Percentiles rank a stretch among this genome's conserved stretches.
phyloP scores from a whole-genome alignment of 345 rosid species.

The Euphorbia lathyris region DNA sequence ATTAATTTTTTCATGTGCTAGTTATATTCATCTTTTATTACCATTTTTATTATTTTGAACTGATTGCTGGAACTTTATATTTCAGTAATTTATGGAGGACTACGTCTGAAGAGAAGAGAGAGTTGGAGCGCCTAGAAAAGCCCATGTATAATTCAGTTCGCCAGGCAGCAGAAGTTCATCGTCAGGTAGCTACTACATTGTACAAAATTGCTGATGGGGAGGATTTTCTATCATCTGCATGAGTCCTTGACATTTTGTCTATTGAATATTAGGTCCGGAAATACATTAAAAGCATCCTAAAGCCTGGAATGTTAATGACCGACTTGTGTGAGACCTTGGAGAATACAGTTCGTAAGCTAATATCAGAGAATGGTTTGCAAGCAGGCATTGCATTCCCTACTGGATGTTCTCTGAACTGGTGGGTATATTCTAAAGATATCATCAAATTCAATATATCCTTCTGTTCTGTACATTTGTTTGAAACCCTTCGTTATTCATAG shows the following conservation, averaged over 20 bases:
- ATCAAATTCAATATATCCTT: background rate
- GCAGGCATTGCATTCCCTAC: conserved; percentile 99
- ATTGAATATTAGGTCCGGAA: conserved; percentile 58
- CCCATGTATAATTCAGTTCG: conserved; percentile 89
- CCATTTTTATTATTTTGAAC: background rate
- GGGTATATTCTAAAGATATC: background rate
- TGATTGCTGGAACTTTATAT: background rate
- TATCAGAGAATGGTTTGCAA: conserved; percentile 86
- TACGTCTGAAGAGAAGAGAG: conserved; percentile 96
- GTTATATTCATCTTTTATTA: background rate
- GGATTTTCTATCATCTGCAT: background rate
- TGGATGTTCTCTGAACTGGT: conserved; percentile 97
- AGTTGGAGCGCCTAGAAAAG: conserved; percentile 76
- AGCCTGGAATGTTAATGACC: conserved; percentile 92
- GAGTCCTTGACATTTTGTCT: conserved; percentile 1
- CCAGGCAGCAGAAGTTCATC: conserved; percentile 98
- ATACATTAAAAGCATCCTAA: conserved; percentile 70
- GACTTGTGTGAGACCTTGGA: conserved; percentile 92
- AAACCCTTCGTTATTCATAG: conserved; percentile 32
- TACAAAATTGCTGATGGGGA: background rate
- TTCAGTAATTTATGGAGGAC: conserved; percentile 88
- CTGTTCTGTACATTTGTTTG: conserved; percentile 17
- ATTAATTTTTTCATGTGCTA: background rate
- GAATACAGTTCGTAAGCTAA: conserved; percentile 81
- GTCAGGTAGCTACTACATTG: conserved; percentile 53